Percentiles rank a stretch among this genome's conserved stretches.
phyloP scores from a whole-genome alignment of 108 stramenopile genomes.

The Nitzschia sp. region DNA sequence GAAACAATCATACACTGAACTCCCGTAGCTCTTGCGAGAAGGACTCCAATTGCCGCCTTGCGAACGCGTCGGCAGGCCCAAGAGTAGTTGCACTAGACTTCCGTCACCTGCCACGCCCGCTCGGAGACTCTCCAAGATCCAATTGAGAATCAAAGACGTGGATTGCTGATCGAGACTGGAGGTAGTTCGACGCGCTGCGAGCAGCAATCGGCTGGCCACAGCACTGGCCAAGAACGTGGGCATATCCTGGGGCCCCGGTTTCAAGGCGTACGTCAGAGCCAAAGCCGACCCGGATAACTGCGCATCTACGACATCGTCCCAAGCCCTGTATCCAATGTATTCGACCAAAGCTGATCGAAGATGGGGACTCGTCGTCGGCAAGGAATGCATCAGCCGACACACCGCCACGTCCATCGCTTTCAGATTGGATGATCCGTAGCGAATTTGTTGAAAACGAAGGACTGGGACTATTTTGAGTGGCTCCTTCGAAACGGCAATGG shows the following conservation, averaged over 20 bases:
- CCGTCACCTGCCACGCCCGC: slow-evolving; percentile 25
- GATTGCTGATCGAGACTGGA: slow-evolving; percentile 6
- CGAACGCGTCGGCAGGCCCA: slow-evolving; percentile 41
- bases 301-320: slow-evolving; percentile 6
- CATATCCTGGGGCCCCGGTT: not conserved
- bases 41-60: slow-evolving; percentile 28
- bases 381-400: slow-evolving; percentile 23
- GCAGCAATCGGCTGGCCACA: slow-evolving; percentile 25
- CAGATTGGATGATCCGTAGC: slow-evolving; percentile 20
- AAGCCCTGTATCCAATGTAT: slow-evolving; percentile 36
- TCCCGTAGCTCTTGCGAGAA: slow-evolving; percentile 8
- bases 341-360: slow-evolving; percentile 30
- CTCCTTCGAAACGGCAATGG: slow-evolving; percentile 26
- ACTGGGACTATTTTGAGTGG: slow-evolving; percentile 40
- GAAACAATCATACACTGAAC: slow-evolving; percentile 50
- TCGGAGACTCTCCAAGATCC: slow-evolving; percentile 34
- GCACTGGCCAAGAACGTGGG: slow-evolving; percentile 13
- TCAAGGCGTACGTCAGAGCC: not conserved
- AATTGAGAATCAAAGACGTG: slow-evolving; percentile 17
- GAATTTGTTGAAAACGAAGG: slow-evolving; percentile 33
- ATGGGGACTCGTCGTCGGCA: slow-evolving; percentile 12
- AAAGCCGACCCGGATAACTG: slow-evolving; percentile 13
- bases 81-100: slow-evolving; percentile 49
- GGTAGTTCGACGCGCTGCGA: slow-evolving; percentile 7
- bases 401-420: slow-evolving; percentile 25